A percentile compares a stretch with the other conserved stretches of the same genome.
Evolutionary conservation across 2,329 filamentous ascomycete species (phyloP).

Genomic region (Talaromyces atroroseus): DNA sequence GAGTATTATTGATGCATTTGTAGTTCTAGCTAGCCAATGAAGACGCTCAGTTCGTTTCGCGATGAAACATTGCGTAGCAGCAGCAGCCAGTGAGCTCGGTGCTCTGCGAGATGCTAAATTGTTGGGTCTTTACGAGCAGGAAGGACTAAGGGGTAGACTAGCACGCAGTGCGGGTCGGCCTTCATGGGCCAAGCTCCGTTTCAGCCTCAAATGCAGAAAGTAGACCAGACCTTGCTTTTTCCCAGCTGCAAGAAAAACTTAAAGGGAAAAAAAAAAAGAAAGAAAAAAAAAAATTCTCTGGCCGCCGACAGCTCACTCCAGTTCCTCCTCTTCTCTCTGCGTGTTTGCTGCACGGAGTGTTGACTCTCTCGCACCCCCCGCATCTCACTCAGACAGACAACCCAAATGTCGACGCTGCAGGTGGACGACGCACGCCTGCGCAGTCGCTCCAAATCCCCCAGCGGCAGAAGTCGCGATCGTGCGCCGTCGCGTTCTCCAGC

Average conservation of each 20-base stretch:
- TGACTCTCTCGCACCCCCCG: conserved; percentile 1
- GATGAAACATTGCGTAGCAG: no score
- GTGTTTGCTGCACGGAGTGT: background rate
- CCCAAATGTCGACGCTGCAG: conserved; percentile 30
- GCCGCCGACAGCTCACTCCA: background rate
- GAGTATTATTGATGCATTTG: conserved; percentile 12
- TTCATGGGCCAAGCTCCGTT: conserved; percentile 8
- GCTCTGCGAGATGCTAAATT: no score
- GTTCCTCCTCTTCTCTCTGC: background rate
- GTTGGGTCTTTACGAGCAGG: no score
- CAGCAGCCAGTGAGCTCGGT: no score
- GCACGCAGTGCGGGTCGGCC: background rate
- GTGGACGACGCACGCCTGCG: conserved; percentile 39
- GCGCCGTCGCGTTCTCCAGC: conserved; percentile 27
- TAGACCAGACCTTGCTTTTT: no score
- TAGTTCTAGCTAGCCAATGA: no score
- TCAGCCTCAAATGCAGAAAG: conserved; percentile 8
- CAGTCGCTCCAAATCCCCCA: conserved; percentile 41
- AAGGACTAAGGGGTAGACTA: no score
- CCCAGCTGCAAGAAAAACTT: no score
- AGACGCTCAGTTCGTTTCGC: no score
- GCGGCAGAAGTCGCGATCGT: conserved; percentile 35
- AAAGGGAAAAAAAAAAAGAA: no score
- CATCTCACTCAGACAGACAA: background rate
- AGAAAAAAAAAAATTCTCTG: no score